phyloP scores from a whole-genome alignment of 768 basidiomycete species.

The Tephrocybe sp. region DNA sequence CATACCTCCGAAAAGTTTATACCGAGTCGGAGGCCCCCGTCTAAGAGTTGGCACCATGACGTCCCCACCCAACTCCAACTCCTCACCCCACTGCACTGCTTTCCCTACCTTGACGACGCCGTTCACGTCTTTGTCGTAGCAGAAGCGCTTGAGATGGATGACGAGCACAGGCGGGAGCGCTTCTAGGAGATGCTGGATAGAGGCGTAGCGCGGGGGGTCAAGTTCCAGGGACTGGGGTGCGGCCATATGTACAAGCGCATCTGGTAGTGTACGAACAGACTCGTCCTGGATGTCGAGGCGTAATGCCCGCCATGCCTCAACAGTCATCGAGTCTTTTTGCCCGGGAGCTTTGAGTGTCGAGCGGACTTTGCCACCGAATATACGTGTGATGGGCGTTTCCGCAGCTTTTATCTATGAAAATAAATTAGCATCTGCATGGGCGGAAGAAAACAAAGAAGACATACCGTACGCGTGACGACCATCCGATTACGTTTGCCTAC shows the following conservation, averaged over 20 bases:
- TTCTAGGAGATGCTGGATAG: slow-evolving; percentile 71
- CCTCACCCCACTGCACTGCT: slow-evolving; percentile 73
- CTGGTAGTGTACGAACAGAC: slow-evolving; percentile 69
- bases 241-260: slow-evolving; percentile 78
- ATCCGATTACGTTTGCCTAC: slow-evolving; percentile 87
- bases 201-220: slow-evolving; percentile 67
- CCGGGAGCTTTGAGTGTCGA: slow-evolving; percentile 80
- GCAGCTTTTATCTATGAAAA: slow-evolving; percentile 62
- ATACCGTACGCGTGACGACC: slow-evolving; percentile 76
- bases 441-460: slow-evolving; percentile 25
- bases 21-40: slow-evolving; percentile 49
- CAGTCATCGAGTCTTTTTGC: slow-evolving; percentile 81
- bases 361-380: slow-evolving; percentile 93
- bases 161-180: slow-evolving; percentile 81
- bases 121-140: slow-evolving; percentile 72
- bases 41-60: slow-evolving; percentile 56
- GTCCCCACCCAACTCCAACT: slow-evolving; percentile 77
- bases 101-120: slow-evolving; percentile 89
- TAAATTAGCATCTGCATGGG: neutral
- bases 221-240: slow-evolving; percentile 82
- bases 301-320: slow-evolving; percentile 91
- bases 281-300: slow-evolving; percentile 79
- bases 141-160: slow-evolving; percentile 89
- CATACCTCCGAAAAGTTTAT: slow-evolving; percentile 84
- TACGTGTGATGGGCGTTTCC: slow-evolving; percentile 86